Conservation (phyloP, 768 basidiomycete genomes). For the Hericium erinaceus region DNA sequence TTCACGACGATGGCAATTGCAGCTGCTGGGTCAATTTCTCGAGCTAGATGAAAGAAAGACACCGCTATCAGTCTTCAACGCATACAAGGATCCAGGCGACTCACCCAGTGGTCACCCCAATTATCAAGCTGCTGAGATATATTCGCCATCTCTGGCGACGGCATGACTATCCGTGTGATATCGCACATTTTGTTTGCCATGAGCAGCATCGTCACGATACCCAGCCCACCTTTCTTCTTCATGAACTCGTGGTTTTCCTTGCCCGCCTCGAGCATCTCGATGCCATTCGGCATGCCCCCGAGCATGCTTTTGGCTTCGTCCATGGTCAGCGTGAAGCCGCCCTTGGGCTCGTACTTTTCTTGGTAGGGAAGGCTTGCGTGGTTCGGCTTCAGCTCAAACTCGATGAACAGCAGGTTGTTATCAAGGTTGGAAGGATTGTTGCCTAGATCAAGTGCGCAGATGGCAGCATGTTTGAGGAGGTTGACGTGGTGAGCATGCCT, state of each 20-base stretch:
- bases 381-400: background rate
- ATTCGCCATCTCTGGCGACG: background rate
- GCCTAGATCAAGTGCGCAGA: background rate
- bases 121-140: background rate
- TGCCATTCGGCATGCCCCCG: background rate
- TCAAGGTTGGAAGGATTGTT: background rate
- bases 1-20: too few relatives aligned
- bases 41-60: background rate
- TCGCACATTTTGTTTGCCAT: background rate
- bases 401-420: background rate
- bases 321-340: background rate
- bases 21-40: background rate
- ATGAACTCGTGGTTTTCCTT: background rate
- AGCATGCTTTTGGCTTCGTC: background rate
- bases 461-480: background rate
- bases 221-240: background rate
- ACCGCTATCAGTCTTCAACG: too few relatives aligned
- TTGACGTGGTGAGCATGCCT: background rate
- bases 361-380: background rate
- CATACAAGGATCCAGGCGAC: background rate
- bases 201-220: background rate
- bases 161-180: background rate
- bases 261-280: background rate
- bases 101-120: background rate
- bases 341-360: background rate